phyloP scores from a whole-genome alignment of 2,329 filamentous ascomycete species.

The Bisporella sp. region DNA sequence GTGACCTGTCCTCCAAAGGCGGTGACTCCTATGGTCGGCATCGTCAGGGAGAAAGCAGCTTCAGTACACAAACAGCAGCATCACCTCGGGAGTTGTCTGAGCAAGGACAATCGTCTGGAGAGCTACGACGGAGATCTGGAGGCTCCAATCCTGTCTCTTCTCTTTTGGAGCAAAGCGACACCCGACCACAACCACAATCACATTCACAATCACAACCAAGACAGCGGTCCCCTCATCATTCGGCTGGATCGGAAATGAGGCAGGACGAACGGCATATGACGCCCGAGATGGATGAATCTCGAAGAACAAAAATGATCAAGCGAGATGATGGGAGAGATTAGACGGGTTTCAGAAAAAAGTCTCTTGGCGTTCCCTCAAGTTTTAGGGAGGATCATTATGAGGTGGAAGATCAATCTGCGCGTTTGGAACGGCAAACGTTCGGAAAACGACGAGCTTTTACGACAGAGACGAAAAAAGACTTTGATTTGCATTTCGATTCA shows the following conservation, averaged over 20 bases:
- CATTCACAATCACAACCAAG: slow-evolving; percentile 13
- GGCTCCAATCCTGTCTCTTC: slow-evolving; percentile 24
- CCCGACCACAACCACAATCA: slow-evolving; percentile 13
- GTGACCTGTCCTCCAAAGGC: slow-evolving; percentile 43
- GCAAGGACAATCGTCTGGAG: slow-evolving; percentile 10
- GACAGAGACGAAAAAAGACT: no score
- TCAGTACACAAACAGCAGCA: slow-evolving; percentile 14
- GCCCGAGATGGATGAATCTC: slow-evolving; percentile 17
- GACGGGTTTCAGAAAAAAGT: background rate
- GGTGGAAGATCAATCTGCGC: no score
- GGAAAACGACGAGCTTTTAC: no score
- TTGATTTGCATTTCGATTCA: no score
- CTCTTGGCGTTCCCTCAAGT: no score
- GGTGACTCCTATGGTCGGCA: slow-evolving; percentile 31
- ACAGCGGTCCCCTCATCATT: slow-evolving; percentile 20
- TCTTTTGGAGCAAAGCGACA: slow-evolving; percentile 22
- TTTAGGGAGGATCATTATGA: no score
- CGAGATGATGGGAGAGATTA: slow-evolving; percentile 28
- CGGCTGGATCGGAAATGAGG: slow-evolving; percentile 23
- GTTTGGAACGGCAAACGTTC: no score
- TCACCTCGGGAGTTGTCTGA: slow-evolving; percentile 14
- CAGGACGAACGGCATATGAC: slow-evolving; percentile 21
- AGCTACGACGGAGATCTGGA: slow-evolving; percentile 19
- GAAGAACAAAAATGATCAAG: slow-evolving; percentile 17
- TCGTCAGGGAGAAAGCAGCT: slow-evolving; percentile 22